A percentile compares a stretch with the other conserved stretches of the same genome.
Conservation (phyloP, 2,329 filamentous ascomycete genomes). For the Neonectria coccinea region DNA sequence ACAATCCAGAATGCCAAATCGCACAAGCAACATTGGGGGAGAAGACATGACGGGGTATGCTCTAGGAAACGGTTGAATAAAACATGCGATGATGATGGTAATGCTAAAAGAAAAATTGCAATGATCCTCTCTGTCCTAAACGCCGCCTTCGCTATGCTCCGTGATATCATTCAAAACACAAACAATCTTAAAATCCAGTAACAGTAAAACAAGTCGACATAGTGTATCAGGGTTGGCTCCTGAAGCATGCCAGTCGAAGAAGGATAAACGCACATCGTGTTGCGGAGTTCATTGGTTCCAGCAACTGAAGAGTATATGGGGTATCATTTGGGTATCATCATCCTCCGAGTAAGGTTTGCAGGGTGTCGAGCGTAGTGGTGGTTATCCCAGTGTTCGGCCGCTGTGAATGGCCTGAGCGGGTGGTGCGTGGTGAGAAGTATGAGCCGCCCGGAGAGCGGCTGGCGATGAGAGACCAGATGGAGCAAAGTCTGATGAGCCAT, state of each 20-base stretch:
- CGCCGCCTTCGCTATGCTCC: conserved; percentile 58
- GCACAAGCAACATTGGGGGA: conserved; percentile 10
- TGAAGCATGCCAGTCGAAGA: conserved; percentile 35
- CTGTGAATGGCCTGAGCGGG: conserved; percentile 64
- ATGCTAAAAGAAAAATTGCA: conserved; percentile 39
- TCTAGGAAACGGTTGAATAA: conserved; percentile 29
- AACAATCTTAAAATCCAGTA: conserved; percentile 33
- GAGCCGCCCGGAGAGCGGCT: conserved; percentile 47
- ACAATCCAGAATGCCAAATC: conserved; percentile 12
- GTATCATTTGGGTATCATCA: conserved; percentile 48
- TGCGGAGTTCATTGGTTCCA: conserved; percentile 28
- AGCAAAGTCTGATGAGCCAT: conserved; percentile 39
- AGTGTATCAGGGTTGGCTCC: conserved; percentile 30
- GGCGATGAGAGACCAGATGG: conserved; percentile 42
- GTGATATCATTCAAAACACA: conserved; percentile 44
- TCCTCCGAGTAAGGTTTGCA: conserved; percentile 32
- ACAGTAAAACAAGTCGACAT: conserved; percentile 20
- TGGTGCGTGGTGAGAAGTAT: conserved; percentile 48
- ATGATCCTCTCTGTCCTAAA: conserved; percentile 45
- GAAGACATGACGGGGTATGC: conserved; percentile 25
- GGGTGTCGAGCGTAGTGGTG: conserved; percentile 27
- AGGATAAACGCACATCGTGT: conserved; percentile 39
- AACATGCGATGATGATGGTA: conserved; percentile 33
- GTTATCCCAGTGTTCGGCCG: conserved; percentile 63
- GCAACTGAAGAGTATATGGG: conserved; percentile 43